Evolutionary conservation across 2,329 filamentous ascomycete genomes (phyloP).

Genomic region (Diplocarpon mali): DNA sequence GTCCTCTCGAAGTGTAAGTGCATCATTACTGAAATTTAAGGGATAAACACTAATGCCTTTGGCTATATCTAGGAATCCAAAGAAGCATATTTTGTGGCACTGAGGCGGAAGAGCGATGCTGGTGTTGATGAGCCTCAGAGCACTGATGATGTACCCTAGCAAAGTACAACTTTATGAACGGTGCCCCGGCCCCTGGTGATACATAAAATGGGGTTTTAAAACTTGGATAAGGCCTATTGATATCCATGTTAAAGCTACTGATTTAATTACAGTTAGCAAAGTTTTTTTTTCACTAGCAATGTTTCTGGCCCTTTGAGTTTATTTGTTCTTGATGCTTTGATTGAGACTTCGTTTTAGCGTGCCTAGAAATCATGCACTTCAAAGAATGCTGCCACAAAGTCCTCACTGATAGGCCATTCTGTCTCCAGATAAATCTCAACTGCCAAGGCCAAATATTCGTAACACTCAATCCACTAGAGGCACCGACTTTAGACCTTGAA

Average conservation of each 20-base stretch:
- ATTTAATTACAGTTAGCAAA: too few species aligned
- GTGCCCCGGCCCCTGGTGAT: background rate
- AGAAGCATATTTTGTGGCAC: constrained; percentile 76
- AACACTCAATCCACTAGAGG: constrained; percentile 12
- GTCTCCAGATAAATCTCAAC: constrained; percentile 28
- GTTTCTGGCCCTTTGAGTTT: too few species aligned
- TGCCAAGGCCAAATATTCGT: constrained; percentile 16
- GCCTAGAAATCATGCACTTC: constrained; percentile 13
- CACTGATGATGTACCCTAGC: background rate
- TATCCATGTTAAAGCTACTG: too few species aligned
- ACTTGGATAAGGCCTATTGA: too few species aligned
- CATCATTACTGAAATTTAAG: background rate
- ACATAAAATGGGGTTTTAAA: too few species aligned
- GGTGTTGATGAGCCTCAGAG: constrained; percentile 3
- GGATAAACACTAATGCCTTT: background rate
- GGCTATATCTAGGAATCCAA: constrained; percentile 55
- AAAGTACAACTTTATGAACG: background rate
- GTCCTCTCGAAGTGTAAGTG: constrained; percentile 69
- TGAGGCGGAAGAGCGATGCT: constrained; percentile 51
- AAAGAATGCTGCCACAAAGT: constrained; percentile 14
- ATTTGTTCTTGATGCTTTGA: constrained; percentile 3
- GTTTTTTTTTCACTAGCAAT: too few species aligned
- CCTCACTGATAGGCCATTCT: constrained; percentile 18
- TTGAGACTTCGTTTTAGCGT: constrained; percentile 12
- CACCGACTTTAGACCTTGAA: constrained; percentile 87